These are phyloP conservation scores for Odontarrhena argentea DNA, from an alignment of 345 rosid genomes.

Conservation along the genomic window DNA sequence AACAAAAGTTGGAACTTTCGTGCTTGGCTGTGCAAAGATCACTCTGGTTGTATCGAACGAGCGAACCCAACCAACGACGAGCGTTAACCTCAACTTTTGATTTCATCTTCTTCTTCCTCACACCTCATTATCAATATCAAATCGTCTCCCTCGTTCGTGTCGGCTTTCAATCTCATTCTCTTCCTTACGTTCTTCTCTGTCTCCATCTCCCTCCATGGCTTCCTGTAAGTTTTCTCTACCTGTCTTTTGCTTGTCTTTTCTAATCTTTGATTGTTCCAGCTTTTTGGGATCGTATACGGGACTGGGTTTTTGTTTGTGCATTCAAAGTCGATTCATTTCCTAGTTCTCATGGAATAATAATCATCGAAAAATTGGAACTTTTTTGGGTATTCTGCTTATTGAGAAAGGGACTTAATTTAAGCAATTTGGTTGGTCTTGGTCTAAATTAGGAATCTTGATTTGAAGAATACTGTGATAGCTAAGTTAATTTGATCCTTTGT, in stretches of 20 bases:
- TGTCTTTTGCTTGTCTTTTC: conserved; percentile 13
- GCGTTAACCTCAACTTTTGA: conserved; percentile 35
- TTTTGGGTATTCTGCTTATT: conserved; percentile 5
- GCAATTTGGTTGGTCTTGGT: conserved; percentile 18
- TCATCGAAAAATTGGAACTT: conserved; percentile 2
- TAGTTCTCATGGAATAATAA: background rate
- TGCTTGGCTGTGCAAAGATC: conserved; percentile 33
- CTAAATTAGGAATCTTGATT: conserved; percentile 3
- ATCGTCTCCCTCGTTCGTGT: conserved; percentile 33
- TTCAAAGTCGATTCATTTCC: conserved; percentile 11
- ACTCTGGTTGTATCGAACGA: conserved; percentile 45
- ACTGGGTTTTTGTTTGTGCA: background rate
- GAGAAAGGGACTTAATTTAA: conserved; percentile 26
- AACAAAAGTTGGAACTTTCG: conserved; percentile 7
- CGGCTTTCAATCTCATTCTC: conserved; percentile 11
- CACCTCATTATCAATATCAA: background rate
- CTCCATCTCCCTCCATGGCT: conserved; percentile 42
- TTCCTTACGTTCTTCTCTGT: conserved; percentile 21
- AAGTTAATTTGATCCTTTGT: background rate
- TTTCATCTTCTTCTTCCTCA: conserved; percentile 15
- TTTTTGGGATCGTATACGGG: background rate
- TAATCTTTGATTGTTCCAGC: conserved; percentile 1
- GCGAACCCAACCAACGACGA: conserved; percentile 38
- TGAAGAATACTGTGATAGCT: background rate
- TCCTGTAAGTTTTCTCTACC: conserved; percentile 41